Evolutionary conservation across 106 monocot genomes (phyloP).

Genomic region (Platanthera zijinensis): DNA sequence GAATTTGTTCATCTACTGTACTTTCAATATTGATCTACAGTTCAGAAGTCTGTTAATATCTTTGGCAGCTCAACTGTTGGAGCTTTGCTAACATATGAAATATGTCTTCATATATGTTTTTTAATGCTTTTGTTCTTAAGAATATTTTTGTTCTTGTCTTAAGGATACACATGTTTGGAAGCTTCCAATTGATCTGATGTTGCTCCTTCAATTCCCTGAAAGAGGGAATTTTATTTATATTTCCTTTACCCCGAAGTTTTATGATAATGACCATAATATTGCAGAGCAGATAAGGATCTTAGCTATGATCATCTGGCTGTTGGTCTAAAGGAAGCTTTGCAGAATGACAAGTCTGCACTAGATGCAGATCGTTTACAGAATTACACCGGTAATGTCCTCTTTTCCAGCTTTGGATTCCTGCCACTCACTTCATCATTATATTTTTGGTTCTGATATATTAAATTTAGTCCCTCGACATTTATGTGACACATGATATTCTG

Average conservation of each 20-base stretch:
- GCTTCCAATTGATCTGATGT: not conserved
- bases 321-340: conserved; percentile 69
- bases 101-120: not conserved
- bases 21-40: not conserved
- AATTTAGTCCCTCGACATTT: not conserved
- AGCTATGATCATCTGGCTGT: conserved; percentile 79
- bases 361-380: conserved; percentile 83
- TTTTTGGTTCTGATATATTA: conserved; percentile 3
- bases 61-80: not conserved
- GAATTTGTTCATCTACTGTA: not conserved
- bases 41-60: not conserved
- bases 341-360: conserved; percentile 56
- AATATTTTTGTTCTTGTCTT: not conserved
- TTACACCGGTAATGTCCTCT: conserved; percentile 52
- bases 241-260: not conserved
- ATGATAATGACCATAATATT: not conserved
- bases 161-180: not conserved
- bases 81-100: not conserved
- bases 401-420: not conserved
- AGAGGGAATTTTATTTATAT: not conserved
- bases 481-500: not conserved
- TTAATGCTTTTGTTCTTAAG: not conserved
- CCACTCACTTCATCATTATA: not conserved
- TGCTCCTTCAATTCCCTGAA: not conserved
- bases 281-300: conserved; percentile 63